Base-by-base conservation (phyloP, 164 flowering plant genomes). In the Vitis cinerea region DNA sequence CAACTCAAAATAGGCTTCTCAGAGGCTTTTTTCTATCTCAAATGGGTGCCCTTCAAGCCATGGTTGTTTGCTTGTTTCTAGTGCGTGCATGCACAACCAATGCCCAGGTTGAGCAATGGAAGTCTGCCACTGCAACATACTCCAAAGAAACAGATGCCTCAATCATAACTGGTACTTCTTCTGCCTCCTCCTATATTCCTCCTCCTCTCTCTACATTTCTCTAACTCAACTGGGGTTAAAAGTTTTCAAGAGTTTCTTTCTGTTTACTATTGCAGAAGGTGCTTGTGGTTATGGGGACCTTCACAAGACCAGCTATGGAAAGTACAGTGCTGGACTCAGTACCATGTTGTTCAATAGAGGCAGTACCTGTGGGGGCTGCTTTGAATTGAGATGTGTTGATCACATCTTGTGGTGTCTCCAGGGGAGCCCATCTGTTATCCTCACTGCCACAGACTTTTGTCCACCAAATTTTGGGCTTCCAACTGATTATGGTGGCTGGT, bases 261-360 rank as follows among this genome's bases (percentile, higher is more conserved):
- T 19, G 44, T 49, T 61, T 51, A 11, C 50, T 70, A 48, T 52
- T 74, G 63, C 83, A 89, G 93, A 80, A 61, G 94, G 92, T 14
- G 94, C 97, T 68, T 89, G 92, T 82, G 97, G 94, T 6, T 86
- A 86, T 82, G 92, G 92, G 17, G 86, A 85, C 62, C 82, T 91
- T 47, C 87, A 82, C 79, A 80, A 49, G 76, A 59, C 61, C 8
- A 80, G 71, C 70, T 91, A 87, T 75, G 93, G 94, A 7, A 75
- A 72, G 64, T 60, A 82, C 74, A 89, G 83, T 65, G 87, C 94
- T 51, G 94, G 85, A 29, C 64, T 91, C 23, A 89, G 97, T 59
- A 76, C 82, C 50, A 71, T 77, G 63, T 71, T 89, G 71, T 91
- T 91, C 79, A 83, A 84, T 75, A 87, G 79, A 74, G 97, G 97